Percentiles rank a stretch among this genome's conserved stretches.
These are phyloP conservation scores for Martiniozyma asiatica DNA, from an alignment of 1,139 yeast genomes.

Conservation along the genomic window DNA sequence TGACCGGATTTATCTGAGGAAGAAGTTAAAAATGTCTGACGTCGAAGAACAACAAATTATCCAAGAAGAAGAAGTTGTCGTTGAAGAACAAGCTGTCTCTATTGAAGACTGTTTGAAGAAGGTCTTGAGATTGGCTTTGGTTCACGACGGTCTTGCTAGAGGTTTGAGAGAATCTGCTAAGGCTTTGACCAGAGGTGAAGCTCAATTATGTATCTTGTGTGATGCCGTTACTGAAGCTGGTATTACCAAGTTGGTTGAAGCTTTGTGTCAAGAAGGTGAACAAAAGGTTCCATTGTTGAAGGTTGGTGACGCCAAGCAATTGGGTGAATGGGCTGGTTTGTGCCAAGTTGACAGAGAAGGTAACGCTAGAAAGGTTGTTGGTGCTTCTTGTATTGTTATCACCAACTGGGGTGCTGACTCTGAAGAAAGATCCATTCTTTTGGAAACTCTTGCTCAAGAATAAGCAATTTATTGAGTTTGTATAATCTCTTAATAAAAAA, in stretches of 20 bases:
- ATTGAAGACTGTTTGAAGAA: conserved; percentile 98
- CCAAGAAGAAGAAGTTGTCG: conserved; percentile 77
- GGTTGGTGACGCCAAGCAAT: conserved; percentile 98
- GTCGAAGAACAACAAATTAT: conserved; percentile 58
- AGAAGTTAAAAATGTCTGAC: conserved; percentile 89
- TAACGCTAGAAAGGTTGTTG: conserved; percentile 99
- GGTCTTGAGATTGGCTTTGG: conserved; percentile 95
- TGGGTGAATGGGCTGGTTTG: conserved; percentile 99
- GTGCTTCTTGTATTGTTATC: conserved; percentile 99
- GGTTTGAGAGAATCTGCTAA: conserved; percentile 99
- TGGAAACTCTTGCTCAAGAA: conserved; percentile 93
- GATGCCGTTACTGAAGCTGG: conserved; percentile 98
- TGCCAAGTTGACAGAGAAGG: conserved; percentile 99
- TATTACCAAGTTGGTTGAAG: conserved; percentile 96
- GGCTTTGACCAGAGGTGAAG: conserved; percentile 96
- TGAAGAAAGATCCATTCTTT: conserved; percentile 92
- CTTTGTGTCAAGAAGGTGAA: conserved; percentile 97
- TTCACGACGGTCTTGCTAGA: conserved; percentile 99
- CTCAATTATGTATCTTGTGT: conserved; percentile 94
- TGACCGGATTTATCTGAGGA: conserved; percentile 82
- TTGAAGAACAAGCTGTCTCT: conserved; percentile 74
- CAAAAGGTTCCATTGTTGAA: conserved; percentile 95
- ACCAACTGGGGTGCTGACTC: conserved; percentile 99
- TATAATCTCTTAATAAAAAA: too few relatives aligned
- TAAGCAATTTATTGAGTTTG: not conserved